Evolutionary conservation across 2,329 filamentous ascomycete species (phyloP), one percentile per base, ranked within the genome.

Genomic region (Aspergillus proliferans): DNA sequence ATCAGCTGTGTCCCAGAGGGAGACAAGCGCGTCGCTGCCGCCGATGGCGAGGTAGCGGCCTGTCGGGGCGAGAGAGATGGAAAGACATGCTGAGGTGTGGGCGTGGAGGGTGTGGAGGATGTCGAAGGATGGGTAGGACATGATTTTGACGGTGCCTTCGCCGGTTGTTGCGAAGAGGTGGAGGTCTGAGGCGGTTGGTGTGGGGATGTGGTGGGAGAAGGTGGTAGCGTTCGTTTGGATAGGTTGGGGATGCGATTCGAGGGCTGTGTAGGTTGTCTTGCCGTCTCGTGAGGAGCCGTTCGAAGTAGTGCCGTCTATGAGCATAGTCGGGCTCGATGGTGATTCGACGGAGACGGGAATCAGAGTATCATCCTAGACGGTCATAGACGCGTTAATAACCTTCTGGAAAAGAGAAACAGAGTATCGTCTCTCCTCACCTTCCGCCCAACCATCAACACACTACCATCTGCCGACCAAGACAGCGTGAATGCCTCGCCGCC

Each of bases 1-100:
- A 56, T 77, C 74, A 2, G 67, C 73, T 4, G 74, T 77, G 58
- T 77, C 74, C 73, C 74, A 77, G 26, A 77, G 69, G 10, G 73
- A 74, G 43, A 77, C 74, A 28, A 77, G 64, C 9, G 74, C 72
- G 58, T 77, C 74, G 46, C 70, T 72, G 28, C 73, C 74, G 34
- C 74, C 74, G 19, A 76, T 62, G 18, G 74, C 74, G 21, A 77
- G 65, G 55, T 77, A 76, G 49, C 73, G 73, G 43, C 71, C 72
- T 22, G 68, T 74, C 1, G 74, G 74, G 10, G 71, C 70, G 26
- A 74, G 72, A 10, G 70, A 60, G 40, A 76, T 67, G 26, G 72
- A 71, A 43, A 71, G 67, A 49, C 74, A 76, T 48, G 74, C 68
- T 5, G 74, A 76, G 7, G 74, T 76, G 57, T 76, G 74, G 6